Evolutionary conservation across 2,329 filamentous ascomycete species (phyloP), one percentile per base, ranked within the genome.

Genomic region (Reticulascus tulasneorum): DNA sequence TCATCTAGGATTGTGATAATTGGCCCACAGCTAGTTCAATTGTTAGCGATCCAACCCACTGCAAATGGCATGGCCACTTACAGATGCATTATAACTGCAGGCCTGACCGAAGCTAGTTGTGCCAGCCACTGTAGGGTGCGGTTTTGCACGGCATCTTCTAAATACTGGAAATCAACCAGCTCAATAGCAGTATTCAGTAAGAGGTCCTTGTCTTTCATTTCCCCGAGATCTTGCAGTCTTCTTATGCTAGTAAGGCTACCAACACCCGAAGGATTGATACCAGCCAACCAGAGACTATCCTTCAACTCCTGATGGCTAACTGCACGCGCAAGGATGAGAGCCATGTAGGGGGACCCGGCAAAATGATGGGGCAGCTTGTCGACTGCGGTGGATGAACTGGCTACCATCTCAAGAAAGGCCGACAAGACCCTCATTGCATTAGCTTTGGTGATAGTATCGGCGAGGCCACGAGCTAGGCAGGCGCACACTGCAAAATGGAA

Each of bases 401-500:
- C 67, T 4, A 62, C 64, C 55, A 76, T 67, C 44, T 77, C 72
- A 2, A 84, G 55, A 42, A 84, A 81, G 0, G 77, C 76, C 2
- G 75, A 75, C 7, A 85, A 55, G 4, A 83, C 76, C 15, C 76
- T 68, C 32, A 82, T 67, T 4, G 79, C 71, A 11, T 73, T 73
- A 9, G 68, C 54, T 47, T 75, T 76, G 8, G 80, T 84, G 24
- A 71, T 64, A 2, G 73, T 72, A 45, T 84, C 79, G 0, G 77
- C 79, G 11, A 84, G 64, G 2, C 80, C 81, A 26, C 81, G 73
- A 4, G 79, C 72, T 5, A 85, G 62, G 44, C 76, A 79, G 12
- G 79, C 79, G 47, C 76, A 81, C 2, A 82, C 71, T 1, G 81
- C 79, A 46, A 79, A 80, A 50, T 84, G 80, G 53, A 85, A 85